Evolutionary conservation across 257 asterid species (phyloP), one percentile per base, ranked within the genome.

Genomic region (Avicennia marina): DNA sequence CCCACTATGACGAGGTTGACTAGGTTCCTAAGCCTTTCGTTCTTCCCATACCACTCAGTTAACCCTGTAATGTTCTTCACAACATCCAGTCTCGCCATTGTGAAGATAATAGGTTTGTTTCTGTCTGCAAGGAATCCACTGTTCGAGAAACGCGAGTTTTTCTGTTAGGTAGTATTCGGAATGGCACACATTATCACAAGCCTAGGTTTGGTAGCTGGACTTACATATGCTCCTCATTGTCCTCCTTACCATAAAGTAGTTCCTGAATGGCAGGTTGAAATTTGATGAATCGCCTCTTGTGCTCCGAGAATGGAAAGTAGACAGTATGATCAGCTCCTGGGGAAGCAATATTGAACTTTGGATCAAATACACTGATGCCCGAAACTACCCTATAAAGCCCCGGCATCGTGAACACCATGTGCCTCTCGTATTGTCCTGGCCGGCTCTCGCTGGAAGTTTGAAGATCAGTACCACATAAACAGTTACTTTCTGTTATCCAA

Each of bases 291-390:
- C 96, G 75, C 40, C 75, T 81, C 53, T 61, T 69, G 61, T 68
- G 81, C 60, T 81, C 90, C 12, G 85, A 65, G 65, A 45, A 58
- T 0, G 96, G 88, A 51, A 89, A 89, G 74, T 85, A 89, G 27
- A 86, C 70, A n/a, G 95, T 75, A 45, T 89, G 95, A 56, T 89
- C 96, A 11, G 94, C 96, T 36, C 96, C 96, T 2, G 96, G 96
- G 6, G 94, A 67, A 61, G 82, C 94, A 51, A 89, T 83, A 48
- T 50, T 89, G n/a, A n/a, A n/a, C n/a, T n/a, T n/a, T n/a, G n/a
- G n/a, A n/a, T n/a, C n/a, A n/a, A n/a, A n/a, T n/a, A n/a, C n/a
- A n/a, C n/a, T n/a, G n/a, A n/a, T n/a, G n/a, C n/a, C n/a, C n/a
- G n/a, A n/a, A n/a, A n/a, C n/a, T n/a, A n/a, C n/a, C n/a, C n/a